Conservation (phyloP, 768 basidiomycete species). For the Boletus eberwhitei region DNA sequence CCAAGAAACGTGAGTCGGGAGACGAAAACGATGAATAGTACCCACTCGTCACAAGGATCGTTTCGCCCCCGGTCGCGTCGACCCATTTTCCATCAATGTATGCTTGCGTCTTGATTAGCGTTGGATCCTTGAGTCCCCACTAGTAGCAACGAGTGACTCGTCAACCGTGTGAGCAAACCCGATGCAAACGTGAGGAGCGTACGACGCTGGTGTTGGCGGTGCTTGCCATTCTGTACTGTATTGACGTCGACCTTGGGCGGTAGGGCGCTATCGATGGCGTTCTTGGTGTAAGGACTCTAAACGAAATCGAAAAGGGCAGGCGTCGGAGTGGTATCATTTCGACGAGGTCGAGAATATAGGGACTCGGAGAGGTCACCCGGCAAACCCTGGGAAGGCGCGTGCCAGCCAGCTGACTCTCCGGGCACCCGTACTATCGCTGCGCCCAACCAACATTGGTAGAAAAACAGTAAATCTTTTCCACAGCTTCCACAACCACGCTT, state of each 20-base stretch:
- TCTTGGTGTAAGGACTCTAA: conserved; percentile 21
- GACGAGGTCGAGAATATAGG: neutral
- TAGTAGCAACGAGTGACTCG: conserved; percentile 21
- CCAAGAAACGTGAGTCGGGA: neutral
- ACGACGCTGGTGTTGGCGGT: conserved; percentile 31
- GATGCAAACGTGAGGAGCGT: conserved; percentile 23
- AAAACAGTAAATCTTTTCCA: no score
- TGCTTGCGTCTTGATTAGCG: conserved; percentile 70
- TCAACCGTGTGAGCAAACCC: neutral
- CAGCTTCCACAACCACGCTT: no score
- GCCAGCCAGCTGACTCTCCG: neutral
- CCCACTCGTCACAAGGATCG: conserved; percentile 75
- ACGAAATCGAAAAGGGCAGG: conserved; percentile 14
- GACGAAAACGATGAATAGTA: neutral
- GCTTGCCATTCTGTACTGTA: conserved; percentile 53
- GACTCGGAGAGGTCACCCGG: conserved; percentile 5
- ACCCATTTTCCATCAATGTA: conserved; percentile 87
- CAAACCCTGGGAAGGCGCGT: neutral
- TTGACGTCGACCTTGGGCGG: conserved; percentile 8
- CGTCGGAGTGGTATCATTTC: conserved; percentile 15
- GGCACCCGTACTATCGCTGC: no score
- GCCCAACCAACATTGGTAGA: no score
- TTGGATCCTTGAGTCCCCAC: conserved; percentile 77
- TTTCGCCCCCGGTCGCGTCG: conserved; percentile 69
- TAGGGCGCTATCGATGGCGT: neutral